Percentiles rank a stretch among this genome's conserved stretches.
These are phyloP conservation scores for Odonthalia washingtoniensis DNA, from an alignment of 31 red algal genomes.

Conservation along the genomic window DNA sequence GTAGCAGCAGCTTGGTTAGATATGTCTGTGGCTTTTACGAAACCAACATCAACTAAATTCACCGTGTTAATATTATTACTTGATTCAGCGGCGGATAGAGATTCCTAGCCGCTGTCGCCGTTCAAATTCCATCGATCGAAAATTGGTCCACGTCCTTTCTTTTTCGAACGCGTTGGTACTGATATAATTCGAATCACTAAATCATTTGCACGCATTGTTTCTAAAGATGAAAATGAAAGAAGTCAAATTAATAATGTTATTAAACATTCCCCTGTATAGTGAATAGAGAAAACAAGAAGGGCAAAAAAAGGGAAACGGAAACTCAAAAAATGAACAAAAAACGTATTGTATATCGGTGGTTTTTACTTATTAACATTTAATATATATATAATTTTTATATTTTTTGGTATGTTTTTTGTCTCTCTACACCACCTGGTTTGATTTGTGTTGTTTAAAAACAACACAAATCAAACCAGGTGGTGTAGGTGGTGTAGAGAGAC, in stretches of 20 bases:
- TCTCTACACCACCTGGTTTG: not conserved
- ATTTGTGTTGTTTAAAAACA: not conserved
- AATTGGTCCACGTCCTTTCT: conserved; percentile 31
- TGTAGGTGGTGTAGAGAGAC: no score
- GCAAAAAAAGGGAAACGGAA: not conserved
- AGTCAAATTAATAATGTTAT: not conserved
- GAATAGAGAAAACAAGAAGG: not conserved
- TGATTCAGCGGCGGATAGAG: conserved; percentile 38
- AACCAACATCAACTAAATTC: conserved; percentile 21
- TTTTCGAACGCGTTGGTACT: not conserved
- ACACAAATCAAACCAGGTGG: no score
- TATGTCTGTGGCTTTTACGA: conserved; percentile 46
- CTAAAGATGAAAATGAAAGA: not conserved
- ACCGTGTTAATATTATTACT: conserved; percentile 28
- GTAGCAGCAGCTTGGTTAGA: conserved; percentile 50
- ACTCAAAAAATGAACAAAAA: not conserved
- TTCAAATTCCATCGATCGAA: not conserved
- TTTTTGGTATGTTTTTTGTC: not conserved
- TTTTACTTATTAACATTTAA: not conserved
- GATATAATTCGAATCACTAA: not conserved
- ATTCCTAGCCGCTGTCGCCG: conserved; percentile 49
- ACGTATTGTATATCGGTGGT: not conserved
- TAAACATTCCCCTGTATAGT: not conserved
- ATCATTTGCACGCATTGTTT: not conserved
- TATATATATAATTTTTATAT: no score